Conservation (phyloP, 2,329 filamentous ascomycete genomes). For the Pseudocercospora vitis region DNA sequence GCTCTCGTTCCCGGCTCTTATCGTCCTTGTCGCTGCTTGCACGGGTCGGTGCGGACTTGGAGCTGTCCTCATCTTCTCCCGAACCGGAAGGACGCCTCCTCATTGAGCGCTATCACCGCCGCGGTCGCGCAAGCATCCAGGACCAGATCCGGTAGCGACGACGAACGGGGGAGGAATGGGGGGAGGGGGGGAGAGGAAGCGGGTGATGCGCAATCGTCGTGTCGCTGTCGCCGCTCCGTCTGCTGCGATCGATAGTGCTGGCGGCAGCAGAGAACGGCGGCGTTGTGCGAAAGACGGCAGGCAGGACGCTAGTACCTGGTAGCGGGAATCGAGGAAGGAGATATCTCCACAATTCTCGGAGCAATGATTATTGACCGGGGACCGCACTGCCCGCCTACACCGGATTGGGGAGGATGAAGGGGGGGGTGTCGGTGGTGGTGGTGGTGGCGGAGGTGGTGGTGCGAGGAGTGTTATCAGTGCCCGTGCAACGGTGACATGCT, state of each 20-base stretch:
- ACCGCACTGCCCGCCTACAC: background rate
- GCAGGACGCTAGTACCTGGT: slow-evolving; percentile 3
- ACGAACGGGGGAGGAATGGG: slow-evolving; percentile 2
- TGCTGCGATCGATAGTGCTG: slow-evolving; percentile 2
- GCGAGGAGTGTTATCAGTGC: no score
- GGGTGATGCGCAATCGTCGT: no score
- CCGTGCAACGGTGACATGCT: no score
- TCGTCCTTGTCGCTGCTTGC: slow-evolving; percentile 15
- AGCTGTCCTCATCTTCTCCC: slow-evolving; percentile 43
- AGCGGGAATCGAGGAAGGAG: background rate
- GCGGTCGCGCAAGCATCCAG: slow-evolving; percentile 21
- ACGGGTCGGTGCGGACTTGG: slow-evolving; percentile 24
- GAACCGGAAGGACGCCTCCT: slow-evolving; percentile 44
- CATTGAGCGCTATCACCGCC: slow-evolving; percentile 37
- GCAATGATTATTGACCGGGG: background rate
- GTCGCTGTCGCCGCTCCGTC: slow-evolving; percentile 4
- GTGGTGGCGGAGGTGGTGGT: no score
- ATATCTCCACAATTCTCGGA: slow-evolving; percentile 22
- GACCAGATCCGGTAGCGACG: slow-evolving; percentile 19
- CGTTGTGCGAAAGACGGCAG: slow-evolving; percentile 2
- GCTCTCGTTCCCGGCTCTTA: slow-evolving; percentile 12
- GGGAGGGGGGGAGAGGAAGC: background rate
- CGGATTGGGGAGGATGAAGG: background rate
- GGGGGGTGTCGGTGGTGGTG: background rate
- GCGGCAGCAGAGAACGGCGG: slow-evolving; percentile 9